Evolutionary conservation across 441 rosid genomes (phyloP), one percentile per base, ranked within the genome.

Genomic region (Eruca vesicaria): DNA sequence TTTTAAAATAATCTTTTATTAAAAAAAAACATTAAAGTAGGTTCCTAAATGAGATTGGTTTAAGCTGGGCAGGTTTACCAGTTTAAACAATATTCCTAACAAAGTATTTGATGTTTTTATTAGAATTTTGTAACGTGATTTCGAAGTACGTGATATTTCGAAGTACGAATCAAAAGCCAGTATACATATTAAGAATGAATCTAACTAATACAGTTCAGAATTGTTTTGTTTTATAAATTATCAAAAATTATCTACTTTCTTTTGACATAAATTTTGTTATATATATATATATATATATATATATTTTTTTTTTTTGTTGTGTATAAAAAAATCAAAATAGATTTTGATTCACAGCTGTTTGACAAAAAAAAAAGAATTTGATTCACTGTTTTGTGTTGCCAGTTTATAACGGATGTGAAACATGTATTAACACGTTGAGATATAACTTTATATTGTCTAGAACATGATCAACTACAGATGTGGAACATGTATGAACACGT

Each of bases 401-500:
- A 71, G 31, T 45, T 45, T 12, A 61, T 61, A 20, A 48, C 20
- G 10, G 67, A 58, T 66, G 68, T 74, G 4, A 48, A 74, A 33
- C 78, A 74, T 58, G 68, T 59, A 45, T 53, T 45, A 66, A 50
- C 72, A 74, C 58, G 61, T 74, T 74, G 45, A 66, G 2, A 45
- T 21, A 59, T 15, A 63, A 16, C 10, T 7, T 4, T 31, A 35
- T 59, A 31, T 28, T 28, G 21, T 50, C 57, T 32, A 72, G 19
- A 43, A 33, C 35, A 58, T 32, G 72, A 65, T 57, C n/a, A 66
- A 43, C 60, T 65, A 43, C 66, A 43, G 66, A 57, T 66, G 60
- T 74, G 6, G 43, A 74, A 21, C 78, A 74, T 57, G 66, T 57
- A 43, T 50, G 48, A 66, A 48, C 77, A 73, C 56, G 50, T 73